Percentiles rank a stretch among this genome's conserved stretches.
Evolutionary conservation across 192 early-diverging fungal genomes (phyloP).

Genomic region (Paraglomus brasilianum): DNA sequence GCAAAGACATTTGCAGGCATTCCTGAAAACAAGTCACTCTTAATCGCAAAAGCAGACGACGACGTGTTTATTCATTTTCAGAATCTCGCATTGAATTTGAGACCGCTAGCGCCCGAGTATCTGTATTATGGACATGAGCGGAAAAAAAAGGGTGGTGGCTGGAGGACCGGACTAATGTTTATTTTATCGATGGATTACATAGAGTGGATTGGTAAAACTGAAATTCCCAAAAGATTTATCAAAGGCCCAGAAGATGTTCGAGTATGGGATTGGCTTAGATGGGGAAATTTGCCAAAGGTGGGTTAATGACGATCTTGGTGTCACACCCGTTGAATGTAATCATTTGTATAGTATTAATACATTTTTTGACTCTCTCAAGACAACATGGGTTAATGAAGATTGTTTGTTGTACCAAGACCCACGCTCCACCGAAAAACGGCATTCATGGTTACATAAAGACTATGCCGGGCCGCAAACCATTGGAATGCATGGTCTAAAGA

Average conservation of each 20-base stretch:
- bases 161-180: slow-evolving; percentile 36
- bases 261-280: slow-evolving; percentile 39
- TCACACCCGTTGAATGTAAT: too few species aligned
- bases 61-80: slow-evolving; percentile 39
- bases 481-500: slow-evolving; percentile 14
- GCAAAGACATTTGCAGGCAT: slow-evolving; percentile 12
- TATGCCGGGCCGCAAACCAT: slow-evolving; percentile 16
- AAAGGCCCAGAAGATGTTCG: slow-evolving; percentile 37
- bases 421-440: neutral
- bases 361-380: too few species aligned
- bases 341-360: too few species aligned
- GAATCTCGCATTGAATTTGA: slow-evolving; percentile 33
- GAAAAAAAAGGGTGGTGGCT: slow-evolving; percentile 13
- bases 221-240: slow-evolving; percentile 26
- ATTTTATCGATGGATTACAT: slow-evolving; percentile 36
- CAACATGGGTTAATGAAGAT: slow-evolving; percentile 3
- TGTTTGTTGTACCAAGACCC: slow-evolving; percentile 23
- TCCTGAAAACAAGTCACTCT: neutral
- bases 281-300: slow-evolving; percentile 9
- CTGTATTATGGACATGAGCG: slow-evolving; percentile 36
- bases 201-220: slow-evolving; percentile 31
- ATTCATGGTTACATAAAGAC: neutral
- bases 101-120: slow-evolving; percentile 28
- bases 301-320: neutral
- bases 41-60: slow-evolving; percentile 37